A percentile compares a stretch with the other conserved stretches of the same genome.
Conservation (phyloP, 306 rosid species). For the Leucaena leucocephala region DNA sequence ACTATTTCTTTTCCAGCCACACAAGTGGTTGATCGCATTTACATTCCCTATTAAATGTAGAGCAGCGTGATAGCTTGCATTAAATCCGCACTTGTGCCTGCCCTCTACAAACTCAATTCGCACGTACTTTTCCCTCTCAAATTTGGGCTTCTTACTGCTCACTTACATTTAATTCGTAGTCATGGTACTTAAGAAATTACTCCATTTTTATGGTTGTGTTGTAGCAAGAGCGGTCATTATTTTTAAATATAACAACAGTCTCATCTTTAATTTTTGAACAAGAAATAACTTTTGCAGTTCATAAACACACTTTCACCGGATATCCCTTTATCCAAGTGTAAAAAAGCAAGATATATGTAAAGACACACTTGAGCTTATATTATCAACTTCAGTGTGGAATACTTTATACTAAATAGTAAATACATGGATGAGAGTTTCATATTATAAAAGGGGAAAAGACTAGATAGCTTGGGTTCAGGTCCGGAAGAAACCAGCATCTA, state of each 20-base stretch:
- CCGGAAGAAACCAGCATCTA: background rate
- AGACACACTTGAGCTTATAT: background rate
- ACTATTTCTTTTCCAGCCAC: conserved; percentile 12
- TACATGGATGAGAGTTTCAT: background rate
- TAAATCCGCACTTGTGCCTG: conserved; percentile 29
- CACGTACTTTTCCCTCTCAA: conserved; percentile 24
- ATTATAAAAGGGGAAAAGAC: background rate
- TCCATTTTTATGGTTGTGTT: background rate
- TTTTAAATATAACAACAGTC: background rate
- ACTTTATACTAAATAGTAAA: background rate
- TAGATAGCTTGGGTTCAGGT: background rate
- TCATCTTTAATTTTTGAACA: background rate
- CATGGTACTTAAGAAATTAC: background rate
- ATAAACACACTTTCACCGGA: background rate
- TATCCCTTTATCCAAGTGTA: background rate
- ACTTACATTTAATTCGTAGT: background rate
- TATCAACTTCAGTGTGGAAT: background rate
- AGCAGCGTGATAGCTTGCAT: conserved; percentile 36
- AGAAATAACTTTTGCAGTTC: background rate
- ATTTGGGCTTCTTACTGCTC: background rate
- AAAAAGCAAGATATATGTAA: background rate
- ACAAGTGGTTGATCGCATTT: conserved; percentile 34
- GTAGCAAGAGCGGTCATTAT: background rate
- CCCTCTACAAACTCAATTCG: conserved; percentile 24
- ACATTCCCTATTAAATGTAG: conserved; percentile 41